Conservation (phyloP, 2,329 filamentous ascomycete species). For the Ciborinia camelliae region DNA sequence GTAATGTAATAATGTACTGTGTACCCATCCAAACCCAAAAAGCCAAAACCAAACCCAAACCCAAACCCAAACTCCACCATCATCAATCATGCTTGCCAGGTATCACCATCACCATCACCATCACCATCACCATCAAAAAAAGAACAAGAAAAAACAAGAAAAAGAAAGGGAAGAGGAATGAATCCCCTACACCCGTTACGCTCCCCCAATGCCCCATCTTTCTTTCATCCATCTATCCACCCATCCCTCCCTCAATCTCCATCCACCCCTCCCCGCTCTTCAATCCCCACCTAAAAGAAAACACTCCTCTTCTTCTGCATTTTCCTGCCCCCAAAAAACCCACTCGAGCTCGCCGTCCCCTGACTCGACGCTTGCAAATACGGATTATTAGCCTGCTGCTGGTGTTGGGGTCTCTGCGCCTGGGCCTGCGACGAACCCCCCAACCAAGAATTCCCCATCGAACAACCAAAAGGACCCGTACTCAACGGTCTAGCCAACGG, state of each 20-base stretch:
- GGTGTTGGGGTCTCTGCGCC: constrained; percentile 21
- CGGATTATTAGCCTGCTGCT: neutral
- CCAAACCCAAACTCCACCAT: neutral
- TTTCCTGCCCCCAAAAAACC: constrained; percentile 41
- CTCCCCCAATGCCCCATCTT: no score
- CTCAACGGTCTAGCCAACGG: constrained; percentile 25
- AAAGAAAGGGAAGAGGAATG: neutral
- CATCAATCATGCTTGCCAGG: no score
- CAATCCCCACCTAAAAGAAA: constrained; percentile 25
- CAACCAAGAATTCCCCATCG: neutral
- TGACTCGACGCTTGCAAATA: constrained; percentile 34
- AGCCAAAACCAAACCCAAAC: neutral
- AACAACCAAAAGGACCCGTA: neutral
- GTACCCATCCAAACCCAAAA: no score
- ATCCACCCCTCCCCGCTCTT: neutral
- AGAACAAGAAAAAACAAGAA: no score
- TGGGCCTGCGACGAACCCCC: constrained; percentile 30
- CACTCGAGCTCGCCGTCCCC: constrained; percentile 43
- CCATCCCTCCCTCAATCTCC: neutral
- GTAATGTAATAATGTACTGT: neutral
- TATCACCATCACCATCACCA: no score
- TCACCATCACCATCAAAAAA: no score
- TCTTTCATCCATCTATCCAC: neutral
- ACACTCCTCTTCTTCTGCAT: constrained; percentile 37
- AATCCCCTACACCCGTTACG: no score